Evolutionary conservation across 2,329 filamentous ascomycete species (phyloP).

Genomic region (Cladosporium sp.): DNA sequence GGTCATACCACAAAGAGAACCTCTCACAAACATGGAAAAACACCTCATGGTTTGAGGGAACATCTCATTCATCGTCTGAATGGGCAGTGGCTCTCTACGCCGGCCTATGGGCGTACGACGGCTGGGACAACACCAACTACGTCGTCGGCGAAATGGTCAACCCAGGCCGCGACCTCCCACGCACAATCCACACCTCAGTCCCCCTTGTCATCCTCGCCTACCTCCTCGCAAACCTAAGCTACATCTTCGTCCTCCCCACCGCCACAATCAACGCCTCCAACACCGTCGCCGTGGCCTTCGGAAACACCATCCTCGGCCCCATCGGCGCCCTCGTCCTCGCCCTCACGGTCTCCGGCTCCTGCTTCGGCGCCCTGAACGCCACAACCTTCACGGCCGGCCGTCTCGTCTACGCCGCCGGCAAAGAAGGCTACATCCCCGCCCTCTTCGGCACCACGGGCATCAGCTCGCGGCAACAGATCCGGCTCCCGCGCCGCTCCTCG

Average conservation of each 20-base stretch:
- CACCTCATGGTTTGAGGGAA: conserved; percentile 78
- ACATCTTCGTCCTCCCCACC: conserved; percentile 87
- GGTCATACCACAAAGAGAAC: conserved; percentile 68
- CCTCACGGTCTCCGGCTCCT: conserved; percentile 82
- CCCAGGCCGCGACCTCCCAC: conserved; percentile 79
- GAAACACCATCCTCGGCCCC: conserved; percentile 80
- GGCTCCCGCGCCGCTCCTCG: conserved; percentile 45
- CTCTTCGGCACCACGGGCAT: conserved; percentile 81
- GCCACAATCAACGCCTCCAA: conserved; percentile 79
- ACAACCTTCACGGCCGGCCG: conserved; percentile 90
- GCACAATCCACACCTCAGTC: conserved; percentile 95
- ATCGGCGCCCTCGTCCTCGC: conserved; percentile 78
- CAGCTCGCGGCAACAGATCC: conserved; percentile 34
- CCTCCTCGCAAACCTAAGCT: conserved; percentile 83
- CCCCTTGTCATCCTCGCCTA: conserved; percentile 88
- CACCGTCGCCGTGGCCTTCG: conserved; percentile 94
- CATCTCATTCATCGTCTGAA: conserved; percentile 69
- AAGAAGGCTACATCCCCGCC: conserved; percentile 85
- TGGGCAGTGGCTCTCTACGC: conserved; percentile 96
- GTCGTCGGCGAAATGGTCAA: conserved; percentile 96
- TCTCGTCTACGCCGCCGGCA: conserved; percentile 87
- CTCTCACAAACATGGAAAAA: conserved; percentile 68
- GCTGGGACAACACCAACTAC: conserved; percentile 99
- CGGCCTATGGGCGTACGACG: conserved; percentile 95
- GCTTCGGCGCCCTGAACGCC: conserved; percentile 91